Evolutionary conservation across 164 flowering plant genomes (phyloP).

Genomic region (Annona cherimola): DNA sequence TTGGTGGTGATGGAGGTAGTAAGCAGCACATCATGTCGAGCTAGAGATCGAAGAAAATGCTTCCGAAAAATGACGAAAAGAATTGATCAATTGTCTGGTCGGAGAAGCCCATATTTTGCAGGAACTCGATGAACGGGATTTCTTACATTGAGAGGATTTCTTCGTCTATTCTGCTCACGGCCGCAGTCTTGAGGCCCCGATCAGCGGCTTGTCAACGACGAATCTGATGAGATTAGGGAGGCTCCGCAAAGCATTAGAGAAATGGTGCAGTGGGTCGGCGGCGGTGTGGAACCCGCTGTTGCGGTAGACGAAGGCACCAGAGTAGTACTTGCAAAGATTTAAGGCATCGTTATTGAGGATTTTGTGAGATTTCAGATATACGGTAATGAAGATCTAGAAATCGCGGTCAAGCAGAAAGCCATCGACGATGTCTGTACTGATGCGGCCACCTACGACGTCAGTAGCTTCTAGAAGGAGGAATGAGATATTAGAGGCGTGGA

Average conservation of each 20-base stretch:
- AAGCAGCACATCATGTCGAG: constrained; percentile 72
- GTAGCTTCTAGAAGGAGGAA: constrained; percentile 81
- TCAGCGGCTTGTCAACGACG: constrained; percentile 55
- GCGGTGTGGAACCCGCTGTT: constrained; percentile 67
- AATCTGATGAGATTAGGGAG: constrained; percentile 75
- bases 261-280: constrained; percentile 77
- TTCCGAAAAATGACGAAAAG: constrained; percentile 87
- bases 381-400: constrained; percentile 94
- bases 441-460: constrained; percentile 88
- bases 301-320: constrained; percentile 71
- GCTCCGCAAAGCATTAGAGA: constrained; percentile 47
- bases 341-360: constrained; percentile 44
- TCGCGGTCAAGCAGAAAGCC: constrained; percentile 90
- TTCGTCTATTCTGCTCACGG: constrained; percentile 44
- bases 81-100: constrained; percentile 57
- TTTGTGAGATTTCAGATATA: constrained; percentile 70
- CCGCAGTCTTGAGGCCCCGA: constrained; percentile 48
- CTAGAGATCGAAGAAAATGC: constrained; percentile 76
- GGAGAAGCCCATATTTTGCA: constrained; percentile 60
- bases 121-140: constrained; percentile 37
- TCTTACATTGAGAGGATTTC: constrained; percentile 52
- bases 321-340: constrained; percentile 61
- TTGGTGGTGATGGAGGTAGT: constrained; percentile 89
- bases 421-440: constrained; percentile 67
- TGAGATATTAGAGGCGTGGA: constrained; percentile 51